Conservation (phyloP, 2,329 filamentous ascomycete species). For the Fusarium liriodendri region DNA sequence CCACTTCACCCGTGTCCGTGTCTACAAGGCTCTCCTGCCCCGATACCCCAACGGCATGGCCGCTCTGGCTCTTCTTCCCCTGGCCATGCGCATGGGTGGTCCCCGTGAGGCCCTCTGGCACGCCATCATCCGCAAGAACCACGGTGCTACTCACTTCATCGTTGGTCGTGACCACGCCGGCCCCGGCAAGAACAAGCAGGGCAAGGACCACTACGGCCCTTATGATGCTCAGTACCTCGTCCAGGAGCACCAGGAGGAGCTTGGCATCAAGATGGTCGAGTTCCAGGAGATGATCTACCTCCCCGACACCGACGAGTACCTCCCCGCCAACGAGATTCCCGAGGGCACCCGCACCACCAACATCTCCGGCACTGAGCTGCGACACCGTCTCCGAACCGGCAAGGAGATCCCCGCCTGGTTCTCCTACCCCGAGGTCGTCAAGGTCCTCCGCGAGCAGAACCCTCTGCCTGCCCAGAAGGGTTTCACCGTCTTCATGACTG, state of each 20-base stretch:
- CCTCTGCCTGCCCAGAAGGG: conserved; percentile 91
- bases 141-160: conserved; percentile 99
- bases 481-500: conserved; percentile 98
- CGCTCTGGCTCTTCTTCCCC: conserved; percentile 89
- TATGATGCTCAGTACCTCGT: conserved; percentile 98
- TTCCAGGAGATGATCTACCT: conserved; percentile 99
- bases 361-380: conserved; percentile 91
- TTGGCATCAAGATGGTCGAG: conserved; percentile 97
- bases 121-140: conserved; percentile 99
- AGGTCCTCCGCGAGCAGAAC: conserved; percentile 95
- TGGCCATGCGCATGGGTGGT: conserved; percentile 99
- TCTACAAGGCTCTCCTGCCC: conserved; percentile 96
- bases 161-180: conserved; percentile 98
- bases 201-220: conserved; percentile 96
- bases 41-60: conserved; percentile 99
- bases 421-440: conserved; percentile 98
- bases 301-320: conserved; percentile 96
- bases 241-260: conserved; percentile 95
- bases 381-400: conserved; percentile 88
- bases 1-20: conserved; percentile 98
- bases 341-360: conserved; percentile 86
- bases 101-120: conserved; percentile 99
- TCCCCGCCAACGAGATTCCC: conserved; percentile 89
- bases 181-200: conserved; percentile 97
- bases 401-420: conserved; percentile 99